Evolutionary conservation across 1,139 yeast genomes (phyloP).

Genomic region (Protomyces gravidus): DNA sequence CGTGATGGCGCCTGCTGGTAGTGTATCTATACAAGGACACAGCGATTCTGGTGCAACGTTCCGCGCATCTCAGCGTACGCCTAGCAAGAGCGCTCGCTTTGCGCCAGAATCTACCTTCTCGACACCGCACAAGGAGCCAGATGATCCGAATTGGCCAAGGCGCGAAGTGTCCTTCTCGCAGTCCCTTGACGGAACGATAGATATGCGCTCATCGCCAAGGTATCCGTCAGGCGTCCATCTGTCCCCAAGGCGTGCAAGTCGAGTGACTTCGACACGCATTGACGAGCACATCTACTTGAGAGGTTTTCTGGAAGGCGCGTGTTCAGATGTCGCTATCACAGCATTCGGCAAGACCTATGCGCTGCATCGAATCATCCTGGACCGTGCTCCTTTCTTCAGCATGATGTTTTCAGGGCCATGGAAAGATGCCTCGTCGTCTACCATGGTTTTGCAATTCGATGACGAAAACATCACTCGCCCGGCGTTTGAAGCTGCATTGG

Average conservation of each 20-base stretch:
- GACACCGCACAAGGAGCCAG: slow-evolving; percentile 25
- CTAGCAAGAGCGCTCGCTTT: background rate
- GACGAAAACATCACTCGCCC: slow-evolving; percentile 45
- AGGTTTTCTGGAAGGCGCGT: slow-evolving; percentile 42
- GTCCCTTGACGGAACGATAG: background rate
- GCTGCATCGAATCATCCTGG: slow-evolving; percentile 48
- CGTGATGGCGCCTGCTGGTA: background rate
- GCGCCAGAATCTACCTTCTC: slow-evolving; percentile 14
- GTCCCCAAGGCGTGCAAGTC: slow-evolving; percentile 12
- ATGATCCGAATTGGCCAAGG: slow-evolving; percentile 23
- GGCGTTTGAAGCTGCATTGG: slow-evolving; percentile 48
- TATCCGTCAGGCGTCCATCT: slow-evolving; percentile 2
- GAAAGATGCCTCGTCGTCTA: slow-evolving; percentile 39
- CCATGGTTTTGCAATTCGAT: slow-evolving; percentile 44
- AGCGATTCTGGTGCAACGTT: background rate
- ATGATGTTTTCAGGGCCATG: slow-evolving; percentile 47
- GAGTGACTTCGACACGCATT: slow-evolving; percentile 10
- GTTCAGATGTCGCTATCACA: slow-evolving; percentile 48
- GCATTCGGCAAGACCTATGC: slow-evolving; percentile 48
- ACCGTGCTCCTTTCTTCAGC: slow-evolving; percentile 48
- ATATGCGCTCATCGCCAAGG: slow-evolving; percentile 2
- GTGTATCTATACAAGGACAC: background rate
- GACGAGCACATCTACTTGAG: slow-evolving; percentile 31
- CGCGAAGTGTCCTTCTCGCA: slow-evolving; percentile 8
- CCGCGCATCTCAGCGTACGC: background rate